A percentile compares a stretch with the other conserved stretches of the same genome.
Evolutionary conservation across 2,329 filamentous ascomycete genomes (phyloP).

Genomic region (Lachnellula occidentalis): DNA sequence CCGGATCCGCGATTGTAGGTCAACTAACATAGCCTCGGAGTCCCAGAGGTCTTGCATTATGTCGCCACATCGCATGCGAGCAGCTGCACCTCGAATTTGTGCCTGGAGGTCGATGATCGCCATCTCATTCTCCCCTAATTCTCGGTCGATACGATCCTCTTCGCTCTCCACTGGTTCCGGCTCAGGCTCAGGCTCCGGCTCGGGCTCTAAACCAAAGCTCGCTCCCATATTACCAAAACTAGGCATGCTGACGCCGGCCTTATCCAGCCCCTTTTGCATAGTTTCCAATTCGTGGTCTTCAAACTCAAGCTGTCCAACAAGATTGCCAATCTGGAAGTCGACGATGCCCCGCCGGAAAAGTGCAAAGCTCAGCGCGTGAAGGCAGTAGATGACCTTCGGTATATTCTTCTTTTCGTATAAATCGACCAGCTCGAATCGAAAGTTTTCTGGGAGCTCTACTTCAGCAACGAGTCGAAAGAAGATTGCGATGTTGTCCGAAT

Average conservation of each 20-base stretch:
- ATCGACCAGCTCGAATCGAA: constrained; percentile 94
- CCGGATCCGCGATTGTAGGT: constrained; percentile 80
- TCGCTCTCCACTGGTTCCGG: constrained; percentile 73
- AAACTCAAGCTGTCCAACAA: constrained; percentile 94
- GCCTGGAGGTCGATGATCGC: constrained; percentile 76
- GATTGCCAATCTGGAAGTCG: constrained; percentile 91
- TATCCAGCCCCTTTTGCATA: constrained; percentile 94
- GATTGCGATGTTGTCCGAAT: constrained; percentile 95
- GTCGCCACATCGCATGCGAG: constrained; percentile 70
- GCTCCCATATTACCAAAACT: constrained; percentile 97
- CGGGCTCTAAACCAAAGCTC: constrained; percentile 82
- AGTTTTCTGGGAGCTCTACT: constrained; percentile 87
- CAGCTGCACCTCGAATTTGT: constrained; percentile 74
- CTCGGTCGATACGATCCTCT: constrained; percentile 78
- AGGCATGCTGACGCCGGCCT: constrained; percentile 90
- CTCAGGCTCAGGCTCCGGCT: constrained; percentile 63
- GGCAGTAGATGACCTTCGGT: constrained; percentile 97
- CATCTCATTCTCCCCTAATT: constrained; percentile 70
- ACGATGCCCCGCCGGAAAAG: constrained; percentile 92
- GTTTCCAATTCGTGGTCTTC: constrained; percentile 96
- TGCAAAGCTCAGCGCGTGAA: constrained; percentile 96
- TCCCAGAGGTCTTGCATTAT: constrained; percentile 91
- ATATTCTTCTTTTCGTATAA: constrained; percentile 99
- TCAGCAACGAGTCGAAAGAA: constrained; percentile 94
- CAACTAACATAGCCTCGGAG: constrained; percentile 67